Conservation (phyloP, 108 stramenopile species). For the Skeletonema marinoi region DNA sequence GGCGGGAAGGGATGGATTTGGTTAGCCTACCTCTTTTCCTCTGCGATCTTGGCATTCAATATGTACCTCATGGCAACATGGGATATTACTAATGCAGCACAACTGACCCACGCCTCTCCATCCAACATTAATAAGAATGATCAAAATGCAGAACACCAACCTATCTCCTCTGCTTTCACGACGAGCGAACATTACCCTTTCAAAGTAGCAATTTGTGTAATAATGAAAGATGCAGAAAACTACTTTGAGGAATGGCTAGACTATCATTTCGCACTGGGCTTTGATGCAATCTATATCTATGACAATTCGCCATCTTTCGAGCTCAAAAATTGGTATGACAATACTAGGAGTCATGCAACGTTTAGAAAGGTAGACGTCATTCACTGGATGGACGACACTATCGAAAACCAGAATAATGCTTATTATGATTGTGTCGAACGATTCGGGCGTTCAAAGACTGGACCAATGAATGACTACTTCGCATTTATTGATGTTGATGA, state of each 20-base stretch:
- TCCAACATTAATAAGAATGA: neutral
- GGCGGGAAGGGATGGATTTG: no score
- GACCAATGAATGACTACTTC: slow-evolving; percentile 8
- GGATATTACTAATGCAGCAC: no score
- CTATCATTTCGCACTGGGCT: slow-evolving; percentile 52
- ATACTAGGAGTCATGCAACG: neutral
- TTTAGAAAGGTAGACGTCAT: neutral
- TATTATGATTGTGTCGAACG: slow-evolving; percentile 25
- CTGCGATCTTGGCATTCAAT: no score
- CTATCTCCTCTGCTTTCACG: neutral
- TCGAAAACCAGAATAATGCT: slow-evolving; percentile 10
- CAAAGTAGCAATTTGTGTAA: slow-evolving; percentile 4
- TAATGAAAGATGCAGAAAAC: neutral
- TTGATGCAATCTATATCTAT: slow-evolving; percentile 48
- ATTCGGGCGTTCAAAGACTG: slow-evolving; percentile 1
- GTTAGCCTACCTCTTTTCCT: no score
- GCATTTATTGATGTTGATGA: slow-evolving; percentile 44
- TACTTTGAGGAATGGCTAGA: slow-evolving; percentile 66
- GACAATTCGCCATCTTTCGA: slow-evolving; percentile 54
- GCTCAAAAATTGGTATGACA: slow-evolving; percentile 27
- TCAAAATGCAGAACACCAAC: neutral
- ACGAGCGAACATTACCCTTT: neutral
- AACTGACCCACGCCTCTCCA: no score
- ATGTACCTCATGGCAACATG: no score
- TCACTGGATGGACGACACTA: slow-evolving; percentile 2